Percentiles rank a stretch among this genome's conserved stretches.
Evolutionary conservation across 306 rosid species (phyloP).

Genomic region (Leucaena leucocephala): DNA sequence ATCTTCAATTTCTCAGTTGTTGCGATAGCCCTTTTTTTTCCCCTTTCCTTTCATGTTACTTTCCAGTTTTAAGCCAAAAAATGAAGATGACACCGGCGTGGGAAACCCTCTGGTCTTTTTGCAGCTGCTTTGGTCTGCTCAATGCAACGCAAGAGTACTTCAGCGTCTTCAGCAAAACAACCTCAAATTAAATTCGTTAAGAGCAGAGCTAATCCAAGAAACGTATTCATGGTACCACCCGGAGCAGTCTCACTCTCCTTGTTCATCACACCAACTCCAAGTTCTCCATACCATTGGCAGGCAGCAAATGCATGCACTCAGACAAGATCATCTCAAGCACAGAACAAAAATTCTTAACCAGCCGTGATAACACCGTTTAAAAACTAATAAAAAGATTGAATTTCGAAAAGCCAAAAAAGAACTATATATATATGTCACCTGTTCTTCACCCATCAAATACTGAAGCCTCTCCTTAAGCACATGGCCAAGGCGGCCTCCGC

Average conservation of each 20-base stretch:
- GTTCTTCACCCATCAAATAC: slow-evolving; percentile 78
- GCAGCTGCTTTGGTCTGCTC: background rate
- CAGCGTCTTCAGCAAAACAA: background rate
- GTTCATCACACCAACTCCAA: background rate
- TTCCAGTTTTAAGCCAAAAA: background rate
- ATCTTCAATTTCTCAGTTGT: background rate
- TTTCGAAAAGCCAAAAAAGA: background rate
- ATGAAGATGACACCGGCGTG: background rate
- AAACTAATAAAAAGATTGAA: background rate
- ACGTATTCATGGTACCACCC: background rate
- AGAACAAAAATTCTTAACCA: background rate
- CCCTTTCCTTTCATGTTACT: background rate
- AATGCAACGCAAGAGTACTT: background rate
- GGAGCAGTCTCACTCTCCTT: background rate
- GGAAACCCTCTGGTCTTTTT: background rate
- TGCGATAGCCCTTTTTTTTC: background rate
- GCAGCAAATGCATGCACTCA: background rate
- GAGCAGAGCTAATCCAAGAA: background rate
- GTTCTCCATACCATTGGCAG: background rate
- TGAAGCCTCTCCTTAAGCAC: slow-evolving; percentile 80
- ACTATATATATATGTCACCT: slow-evolving; percentile 45
- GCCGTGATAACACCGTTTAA: background rate
- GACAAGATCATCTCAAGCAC: background rate
- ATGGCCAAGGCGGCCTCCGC: slow-evolving; percentile 88
- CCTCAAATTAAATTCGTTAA: background rate